phyloP scores from a whole-genome alignment of 2,329 filamentous ascomycete genomes.

The Nakataea oryzae region DNA sequence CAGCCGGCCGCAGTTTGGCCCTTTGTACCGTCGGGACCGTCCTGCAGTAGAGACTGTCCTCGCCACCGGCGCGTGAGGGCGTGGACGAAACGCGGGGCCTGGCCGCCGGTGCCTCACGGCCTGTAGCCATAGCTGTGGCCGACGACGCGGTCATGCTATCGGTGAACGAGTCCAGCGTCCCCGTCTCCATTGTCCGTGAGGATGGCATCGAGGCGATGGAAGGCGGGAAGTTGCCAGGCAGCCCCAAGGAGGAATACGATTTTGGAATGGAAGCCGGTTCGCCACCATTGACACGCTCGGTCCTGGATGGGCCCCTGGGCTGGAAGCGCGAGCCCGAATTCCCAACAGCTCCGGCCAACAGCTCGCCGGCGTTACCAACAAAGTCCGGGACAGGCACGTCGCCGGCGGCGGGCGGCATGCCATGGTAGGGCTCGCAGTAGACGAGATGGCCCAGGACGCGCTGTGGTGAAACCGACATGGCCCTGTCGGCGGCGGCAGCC shows the following conservation, averaged over 20 bases:
- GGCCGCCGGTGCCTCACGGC: conserved; percentile 10
- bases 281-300: conserved; percentile 9
- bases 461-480: conserved; percentile 61
- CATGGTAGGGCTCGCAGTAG: conserved; percentile 59
- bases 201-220: conserved; percentile 33
- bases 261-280: not conserved
- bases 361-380: conserved; percentile 25
- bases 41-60: conserved; percentile 39
- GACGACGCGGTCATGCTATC: conserved; percentile 29
- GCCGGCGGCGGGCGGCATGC: conserved; percentile 45
- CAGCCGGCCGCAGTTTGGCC: conserved; percentile 54
- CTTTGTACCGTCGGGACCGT: conserved; percentile 58
- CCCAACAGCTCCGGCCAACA: conserved; percentile 16
- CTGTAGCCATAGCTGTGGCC: conserved; percentile 32
- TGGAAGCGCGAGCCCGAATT: not conserved
- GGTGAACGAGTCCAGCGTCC: conserved; percentile 32
- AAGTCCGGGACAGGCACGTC: conserved; percentile 53
- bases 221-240: conserved; percentile 4
- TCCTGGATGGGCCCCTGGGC: conserved; percentile 16
- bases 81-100: conserved; percentile 6
- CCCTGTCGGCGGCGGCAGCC: conserved; percentile 57
- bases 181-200: conserved; percentile 47
- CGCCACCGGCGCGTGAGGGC: too few species aligned
- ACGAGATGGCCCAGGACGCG: conserved; percentile 60
- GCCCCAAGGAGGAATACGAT: not conserved